Conservation (phyloP, 2,329 filamentous ascomycete species). For the Alternaria sp. region DNA sequence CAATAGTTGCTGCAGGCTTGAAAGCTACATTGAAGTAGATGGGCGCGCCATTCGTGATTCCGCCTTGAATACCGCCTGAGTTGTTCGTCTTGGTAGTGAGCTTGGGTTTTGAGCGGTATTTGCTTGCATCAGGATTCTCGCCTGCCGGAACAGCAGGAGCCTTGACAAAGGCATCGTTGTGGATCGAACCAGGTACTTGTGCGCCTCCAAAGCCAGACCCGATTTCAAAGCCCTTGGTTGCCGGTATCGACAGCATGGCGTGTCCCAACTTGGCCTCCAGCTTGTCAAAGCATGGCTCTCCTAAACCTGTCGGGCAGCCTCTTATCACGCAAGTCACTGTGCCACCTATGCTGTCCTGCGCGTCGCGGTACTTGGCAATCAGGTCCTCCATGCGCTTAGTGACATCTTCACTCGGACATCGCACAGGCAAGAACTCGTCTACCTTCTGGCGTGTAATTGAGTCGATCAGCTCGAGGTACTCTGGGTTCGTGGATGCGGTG, state of each 20-base stretch:
- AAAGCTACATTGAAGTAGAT: constrained; percentile 96
- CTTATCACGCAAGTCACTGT: constrained; percentile 94
- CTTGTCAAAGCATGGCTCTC: constrained; percentile 96
- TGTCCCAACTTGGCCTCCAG: constrained; percentile 90
- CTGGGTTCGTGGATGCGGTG: constrained; percentile 75
- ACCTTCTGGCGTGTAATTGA: constrained; percentile 77
- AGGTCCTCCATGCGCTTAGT: constrained; percentile 76
- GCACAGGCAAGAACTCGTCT: constrained; percentile 83
- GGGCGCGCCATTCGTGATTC: constrained; percentile 90
- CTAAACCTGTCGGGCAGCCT: constrained; percentile 83
- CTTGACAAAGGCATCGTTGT: constrained; percentile 88
- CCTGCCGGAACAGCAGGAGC: constrained; percentile 60
- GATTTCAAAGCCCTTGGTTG: constrained; percentile 94
- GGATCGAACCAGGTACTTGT: constrained; percentile 83
- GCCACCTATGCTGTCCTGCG: constrained; percentile 88
- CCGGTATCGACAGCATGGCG: constrained; percentile 93
- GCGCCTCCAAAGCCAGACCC: constrained; percentile 91
- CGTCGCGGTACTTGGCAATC: constrained; percentile 80
- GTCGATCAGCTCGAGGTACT: constrained; percentile 77
- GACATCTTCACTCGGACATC: constrained; percentile 77
- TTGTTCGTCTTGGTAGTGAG: constrained; percentile 93
- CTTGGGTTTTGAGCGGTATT: constrained; percentile 58
- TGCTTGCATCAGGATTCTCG: constrained; percentile 54
- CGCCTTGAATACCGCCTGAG: constrained; percentile 92
- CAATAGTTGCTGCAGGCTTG: constrained; percentile 94